Evolutionary conservation across 2,329 filamentous ascomycete species (phyloP), one percentile per base, ranked within the genome.

Genomic region (Botrytis paeoniae): DNA sequence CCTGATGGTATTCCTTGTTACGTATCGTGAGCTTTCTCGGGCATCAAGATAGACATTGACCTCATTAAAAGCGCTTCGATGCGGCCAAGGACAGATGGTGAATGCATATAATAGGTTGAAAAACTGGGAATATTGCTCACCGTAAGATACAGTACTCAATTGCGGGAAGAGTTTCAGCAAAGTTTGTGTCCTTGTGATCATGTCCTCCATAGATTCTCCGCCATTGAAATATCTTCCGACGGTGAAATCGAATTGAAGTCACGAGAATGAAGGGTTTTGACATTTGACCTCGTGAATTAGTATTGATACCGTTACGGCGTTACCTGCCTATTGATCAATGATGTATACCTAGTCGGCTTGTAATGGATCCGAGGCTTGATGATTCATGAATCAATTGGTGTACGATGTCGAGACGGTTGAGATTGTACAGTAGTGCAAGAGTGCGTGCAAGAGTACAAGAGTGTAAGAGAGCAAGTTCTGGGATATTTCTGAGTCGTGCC

Each of bases 31-130:
- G 41, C 10, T 35, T 45, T 57, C 48, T 65, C 43, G 51, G 48
- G 70, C 63, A 71, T 48, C 54, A 57, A 66, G 39, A 51, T 60
- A 20, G 18, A 63, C 22, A 59, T 41, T 48, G 39, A 60, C 45
- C 29, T 66, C 25, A 12, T 57, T 32, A 69, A 48, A 41, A 48
- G 70, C 63, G 63, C 63, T 72, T 72, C 41, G 41, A 72, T 69
- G 48, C 70, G 70, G 70, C n/a, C 63, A 54, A 69, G 63, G 48
- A 69, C 70, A 72, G 37, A 62, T 62, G 41, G 6, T 29, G 37
- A 32, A 54, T 22, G 70, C 62, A 72, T 51, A 14, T 39, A 22
- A 60, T 72, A 60, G 62, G 62, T 25, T 45, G 29, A 39, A 60
- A 39, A 39, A 54, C 35, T 72, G 43, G 59, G n/a, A 45, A 64